Base-by-base conservation (phyloP, 2,329 filamentous ascomycete genomes). In the Fusarium sp. region DNA sequence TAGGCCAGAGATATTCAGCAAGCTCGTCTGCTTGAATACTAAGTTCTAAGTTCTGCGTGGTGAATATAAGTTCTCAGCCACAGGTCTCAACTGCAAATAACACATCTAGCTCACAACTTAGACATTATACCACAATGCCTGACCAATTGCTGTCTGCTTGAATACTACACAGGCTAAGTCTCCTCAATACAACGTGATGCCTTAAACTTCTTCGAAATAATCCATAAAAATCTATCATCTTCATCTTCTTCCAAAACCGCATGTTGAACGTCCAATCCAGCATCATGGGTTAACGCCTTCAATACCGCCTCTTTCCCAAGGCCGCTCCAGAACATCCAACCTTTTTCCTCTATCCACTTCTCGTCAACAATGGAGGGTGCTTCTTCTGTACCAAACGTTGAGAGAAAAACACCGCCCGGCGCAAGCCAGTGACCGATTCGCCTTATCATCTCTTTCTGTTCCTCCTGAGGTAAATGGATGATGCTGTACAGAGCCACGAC, bases 251-350 rank as follows among this genome's bases (percentile, higher is more conserved):
- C 57, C 7, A 69, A 17, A 14, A 20, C 14, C 2, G 27, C 27
- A 5, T 36, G 38, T 13, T 45, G 39, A 15, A 69, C 15, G 10
- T 20, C 27, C 7, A 69, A 10, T 4, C 31, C 66, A 20, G 15
- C 46, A 4, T 29, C 49, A 6, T 44, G 1, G 18, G 62, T 22
- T 20, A 68, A 47, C 1, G n/a, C 39, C 4, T 50, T 39, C 0
- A 31, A 18, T 0, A 44, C n/a, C 1, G 7, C 13, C 1, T 53
- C 58, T 4, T 42, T 38, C 0, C 64, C 65, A 10, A 68, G 66
- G 1, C 41, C 50, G 3, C 69, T 71, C 69, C 68, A 71, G 12
- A 71, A 71, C 68, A 71, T 71, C 69, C 69, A 71, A 0, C 69
- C 68, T 4, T 71, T 46, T 1, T 71, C 58, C 2, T 55, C 41